phyloP scores from a whole-genome alignment of 768 basidiomycete species.

The Steccherinum ochraceum region DNA sequence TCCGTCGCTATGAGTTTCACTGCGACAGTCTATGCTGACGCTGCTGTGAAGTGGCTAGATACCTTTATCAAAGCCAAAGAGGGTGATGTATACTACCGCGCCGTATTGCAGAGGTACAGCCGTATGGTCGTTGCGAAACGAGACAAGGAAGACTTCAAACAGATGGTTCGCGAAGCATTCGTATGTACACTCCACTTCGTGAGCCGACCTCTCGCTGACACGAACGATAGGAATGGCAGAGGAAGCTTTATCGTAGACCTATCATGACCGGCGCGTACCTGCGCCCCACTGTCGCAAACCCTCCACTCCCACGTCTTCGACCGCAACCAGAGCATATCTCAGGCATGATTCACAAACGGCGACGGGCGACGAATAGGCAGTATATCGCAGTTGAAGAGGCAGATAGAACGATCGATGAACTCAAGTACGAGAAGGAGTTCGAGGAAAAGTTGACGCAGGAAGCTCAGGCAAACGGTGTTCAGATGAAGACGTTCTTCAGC shows the following conservation, averaged over 20 bases:
- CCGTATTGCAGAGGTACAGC: constrained; percentile 52
- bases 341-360: constrained; percentile 57
- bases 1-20: constrained; percentile 21
- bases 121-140: constrained; percentile 45
- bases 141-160: constrained; percentile 42
- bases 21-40: constrained; percentile 1
- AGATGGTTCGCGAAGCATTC: constrained; percentile 42
- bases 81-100: constrained; percentile 42
- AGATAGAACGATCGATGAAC: constrained; percentile 26
- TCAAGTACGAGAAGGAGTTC: constrained; percentile 32
- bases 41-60: constrained; percentile 47
- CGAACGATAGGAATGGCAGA: constrained; percentile 56
- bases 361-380: constrained; percentile 39
- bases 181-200: constrained; percentile 36
- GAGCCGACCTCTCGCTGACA: no score
- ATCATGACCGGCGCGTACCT: constrained; percentile 68
- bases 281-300: constrained; percentile 56
- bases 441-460: constrained; percentile 23
- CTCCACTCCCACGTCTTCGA: constrained; percentile 70
- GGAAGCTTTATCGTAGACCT: constrained; percentile 48
- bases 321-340: constrained; percentile 73
- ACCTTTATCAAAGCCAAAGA: constrained; percentile 45
- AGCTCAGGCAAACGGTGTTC: neutral
- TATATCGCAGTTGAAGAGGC: constrained; percentile 22
- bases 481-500: neutral